Percentiles rank a stretch among this genome's conserved stretches.
Conservation (phyloP, 208 protist genomes). For the Trichomonas tenax region DNA sequence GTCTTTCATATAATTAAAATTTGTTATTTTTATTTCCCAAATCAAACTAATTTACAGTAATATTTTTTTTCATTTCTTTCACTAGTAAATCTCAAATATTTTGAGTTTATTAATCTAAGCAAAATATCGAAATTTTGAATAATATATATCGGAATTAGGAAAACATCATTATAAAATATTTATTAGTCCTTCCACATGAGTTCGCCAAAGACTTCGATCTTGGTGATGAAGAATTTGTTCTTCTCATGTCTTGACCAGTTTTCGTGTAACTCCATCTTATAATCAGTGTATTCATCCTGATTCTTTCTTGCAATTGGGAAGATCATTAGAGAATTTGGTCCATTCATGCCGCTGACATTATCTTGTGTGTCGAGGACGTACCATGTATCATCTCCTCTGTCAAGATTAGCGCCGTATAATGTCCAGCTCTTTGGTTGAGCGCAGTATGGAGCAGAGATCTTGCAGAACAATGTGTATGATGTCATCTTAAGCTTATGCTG, state of each 20-base stretch:
- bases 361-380: neutral
- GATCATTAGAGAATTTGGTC: neutral
- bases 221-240: neutral
- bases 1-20: neutral
- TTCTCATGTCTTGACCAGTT: neutral
- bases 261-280: neutral
- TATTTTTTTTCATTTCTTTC: too few relatives aligned
- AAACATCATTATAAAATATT: neutral
- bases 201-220: neutral
- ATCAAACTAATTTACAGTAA: too few relatives aligned
- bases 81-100: too few relatives aligned
- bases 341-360: neutral
- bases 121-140: too few relatives aligned
- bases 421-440: neutral
- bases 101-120: too few relatives aligned
- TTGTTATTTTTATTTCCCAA: too few relatives aligned
- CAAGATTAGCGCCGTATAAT: neutral
- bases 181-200: neutral
- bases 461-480: neutral
- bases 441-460: neutral
- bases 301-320: neutral
- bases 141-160: too few relatives aligned
- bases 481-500: neutral
- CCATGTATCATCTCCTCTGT: neutral
- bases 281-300: neutral